phyloP scores from a whole-genome alignment of 1,284 basidiomycete genomes.

The Trichosporon asahii region DNA sequence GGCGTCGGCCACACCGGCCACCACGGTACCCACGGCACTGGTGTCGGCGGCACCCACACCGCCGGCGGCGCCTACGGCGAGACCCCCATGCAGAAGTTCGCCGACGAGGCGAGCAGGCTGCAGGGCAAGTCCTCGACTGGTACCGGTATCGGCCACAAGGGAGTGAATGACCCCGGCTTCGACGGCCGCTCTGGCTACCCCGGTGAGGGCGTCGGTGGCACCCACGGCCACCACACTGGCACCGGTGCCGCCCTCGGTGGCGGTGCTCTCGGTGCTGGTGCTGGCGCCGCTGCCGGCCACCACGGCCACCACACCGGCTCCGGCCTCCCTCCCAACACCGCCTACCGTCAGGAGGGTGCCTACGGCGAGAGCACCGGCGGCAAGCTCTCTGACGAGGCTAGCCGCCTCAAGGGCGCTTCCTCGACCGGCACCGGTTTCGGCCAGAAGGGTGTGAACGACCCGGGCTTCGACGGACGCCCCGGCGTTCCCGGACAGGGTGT shows the following conservation, averaged over 20 bases:
- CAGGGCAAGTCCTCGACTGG: background rate
- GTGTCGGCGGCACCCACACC: background rate
- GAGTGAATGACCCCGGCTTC: background rate
- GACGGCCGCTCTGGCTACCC: background rate
- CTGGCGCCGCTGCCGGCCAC: background rate
- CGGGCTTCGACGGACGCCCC: background rate
- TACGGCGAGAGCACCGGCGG: background rate
- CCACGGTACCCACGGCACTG: background rate
- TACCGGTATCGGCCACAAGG: background rate
- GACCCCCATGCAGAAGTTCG: constrained; percentile 1
- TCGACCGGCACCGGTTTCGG: background rate
- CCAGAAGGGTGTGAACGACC: background rate
- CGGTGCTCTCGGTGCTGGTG: constrained; percentile 1
- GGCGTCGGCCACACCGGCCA: background rate
- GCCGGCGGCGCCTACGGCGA: background rate
- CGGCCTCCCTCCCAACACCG: background rate
- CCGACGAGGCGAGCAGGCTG: background rate
- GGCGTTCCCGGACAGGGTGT: constrained; percentile 1
- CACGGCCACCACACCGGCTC: constrained; percentile 4
- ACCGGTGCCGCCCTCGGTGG: background rate
- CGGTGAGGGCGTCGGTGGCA: background rate
- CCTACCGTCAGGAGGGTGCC: background rate
- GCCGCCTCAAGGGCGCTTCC: background rate
- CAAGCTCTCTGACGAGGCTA: background rate
- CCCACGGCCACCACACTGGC: background rate